Conservation (phyloP, 768 basidiomycete species). For the Serpula lacrymans region DNA sequence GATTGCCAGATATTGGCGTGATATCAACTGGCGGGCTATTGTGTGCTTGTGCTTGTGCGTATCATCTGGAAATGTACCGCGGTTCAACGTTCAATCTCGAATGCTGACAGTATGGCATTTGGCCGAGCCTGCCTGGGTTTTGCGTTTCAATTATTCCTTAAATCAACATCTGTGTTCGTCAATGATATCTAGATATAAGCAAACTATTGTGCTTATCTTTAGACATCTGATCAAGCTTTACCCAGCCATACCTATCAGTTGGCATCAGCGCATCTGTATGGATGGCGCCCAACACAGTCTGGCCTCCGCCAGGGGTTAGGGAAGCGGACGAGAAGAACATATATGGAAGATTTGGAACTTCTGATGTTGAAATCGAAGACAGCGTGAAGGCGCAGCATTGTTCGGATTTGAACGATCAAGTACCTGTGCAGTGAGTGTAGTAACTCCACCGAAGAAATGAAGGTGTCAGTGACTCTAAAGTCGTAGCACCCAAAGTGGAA, state of each 20-base stretch:
- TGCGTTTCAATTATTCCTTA: conserved; percentile 18
- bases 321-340: conserved; percentile 20
- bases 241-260: not conserved
- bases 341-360: conserved; percentile 17
- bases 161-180: conserved; percentile 11
- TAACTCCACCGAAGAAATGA: no score
- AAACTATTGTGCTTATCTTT: not conserved
- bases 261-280: conserved; percentile 19
- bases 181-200: conserved; percentile 21
- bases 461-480: no score
- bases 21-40: conserved; percentile 20
- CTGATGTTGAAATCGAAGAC: not conserved
- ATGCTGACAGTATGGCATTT: conserved; percentile 21
- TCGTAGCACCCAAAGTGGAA: no score
- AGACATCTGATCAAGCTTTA: not conserved
- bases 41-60: conserved; percentile 25
- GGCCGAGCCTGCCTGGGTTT: conserved; percentile 29
- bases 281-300: conserved; percentile 17
- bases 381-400: no score
- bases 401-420: no score
- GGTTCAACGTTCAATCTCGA: not conserved
- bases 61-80: not conserved
- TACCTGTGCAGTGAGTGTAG: no score
- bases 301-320: conserved; percentile 21
- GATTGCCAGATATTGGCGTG: conserved; percentile 23